Percentiles rank a stretch among this genome's conserved stretches.
Conservation (phyloP, 2,329 filamentous ascomycete genomes). For the Verticillium isaacii region DNA sequence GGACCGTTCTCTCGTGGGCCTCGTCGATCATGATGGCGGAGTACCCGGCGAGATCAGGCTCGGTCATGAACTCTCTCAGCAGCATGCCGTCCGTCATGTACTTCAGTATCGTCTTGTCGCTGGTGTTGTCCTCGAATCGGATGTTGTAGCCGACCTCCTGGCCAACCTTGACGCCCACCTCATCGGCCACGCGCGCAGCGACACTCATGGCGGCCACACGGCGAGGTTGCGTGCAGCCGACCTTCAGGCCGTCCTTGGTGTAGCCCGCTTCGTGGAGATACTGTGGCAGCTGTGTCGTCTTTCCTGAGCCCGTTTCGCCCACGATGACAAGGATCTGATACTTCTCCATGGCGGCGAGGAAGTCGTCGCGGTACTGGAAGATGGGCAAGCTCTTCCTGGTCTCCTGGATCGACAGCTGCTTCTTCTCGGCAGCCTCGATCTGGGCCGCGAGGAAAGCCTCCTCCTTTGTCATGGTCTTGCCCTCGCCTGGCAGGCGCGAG, state of each 20-base stretch:
- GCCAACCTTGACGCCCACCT: constrained; percentile 85
- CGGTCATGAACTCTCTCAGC: constrained; percentile 81
- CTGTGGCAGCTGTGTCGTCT: constrained; percentile 92
- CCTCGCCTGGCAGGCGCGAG: constrained; percentile 65
- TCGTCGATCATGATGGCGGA: constrained; percentile 95
- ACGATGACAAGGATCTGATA: constrained; percentile 89
- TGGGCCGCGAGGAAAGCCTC: constrained; percentile 75
- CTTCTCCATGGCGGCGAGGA: constrained; percentile 79
- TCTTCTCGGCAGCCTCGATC: constrained; percentile 83
- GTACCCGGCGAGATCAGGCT: constrained; percentile 78
- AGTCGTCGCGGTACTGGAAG: constrained; percentile 79
- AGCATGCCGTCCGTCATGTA: constrained; percentile 99
- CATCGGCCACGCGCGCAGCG: constrained; percentile 90
- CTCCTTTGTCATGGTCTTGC: constrained; percentile 68
- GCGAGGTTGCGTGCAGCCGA: constrained; percentile 91
- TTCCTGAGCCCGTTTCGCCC: constrained; percentile 91
- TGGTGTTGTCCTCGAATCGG: constrained; percentile 88
- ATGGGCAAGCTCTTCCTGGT: constrained; percentile 87
- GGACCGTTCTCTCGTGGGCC: constrained; percentile 88
- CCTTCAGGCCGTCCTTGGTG: constrained; percentile 76
- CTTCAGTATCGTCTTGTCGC: constrained; percentile 85
- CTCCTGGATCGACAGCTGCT: constrained; percentile 83
- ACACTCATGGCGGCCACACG: constrained; percentile 97
- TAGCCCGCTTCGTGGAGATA: constrained; percentile 90
- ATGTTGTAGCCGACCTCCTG: constrained; percentile 93